Evolutionary conservation across 177 flowering plant species (phyloP).

Genomic region (Vitis hybrid): DNA sequence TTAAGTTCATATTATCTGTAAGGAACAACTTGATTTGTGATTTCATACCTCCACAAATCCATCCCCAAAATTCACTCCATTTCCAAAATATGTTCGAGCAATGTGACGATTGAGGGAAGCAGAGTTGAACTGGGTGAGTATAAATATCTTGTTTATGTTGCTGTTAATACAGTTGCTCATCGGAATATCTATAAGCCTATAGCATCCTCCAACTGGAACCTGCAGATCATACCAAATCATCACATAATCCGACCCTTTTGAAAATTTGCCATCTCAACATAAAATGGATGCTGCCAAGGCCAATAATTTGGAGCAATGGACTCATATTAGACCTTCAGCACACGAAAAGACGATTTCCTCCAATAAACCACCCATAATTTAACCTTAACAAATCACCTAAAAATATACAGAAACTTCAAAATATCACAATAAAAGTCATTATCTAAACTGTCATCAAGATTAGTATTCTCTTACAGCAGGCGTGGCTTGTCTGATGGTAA

Average conservation of each 20-base stretch:
- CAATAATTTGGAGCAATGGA: neutral
- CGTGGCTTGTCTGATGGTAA: conserved; percentile 73
- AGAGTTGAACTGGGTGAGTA: conserved; percentile 92
- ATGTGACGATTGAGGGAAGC: conserved; percentile 88
- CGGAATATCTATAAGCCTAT: conserved; percentile 91
- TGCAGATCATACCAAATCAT: conserved; percentile 23
- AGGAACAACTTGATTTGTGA: too few relatives aligned
- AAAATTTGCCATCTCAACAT: conserved; percentile 1
- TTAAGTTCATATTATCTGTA: too few relatives aligned
- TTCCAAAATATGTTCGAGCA: conserved; percentile 78
- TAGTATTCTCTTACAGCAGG: conserved; percentile 67
- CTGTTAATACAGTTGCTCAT: conserved; percentile 99
- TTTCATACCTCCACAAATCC: conserved; percentile 88
- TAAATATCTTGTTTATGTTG: conserved; percentile 84
- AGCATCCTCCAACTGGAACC: conserved; percentile 97
- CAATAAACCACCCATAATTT: neutral
- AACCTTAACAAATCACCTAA: neutral
- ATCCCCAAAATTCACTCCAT: conserved; percentile 84
- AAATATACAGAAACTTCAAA: neutral
- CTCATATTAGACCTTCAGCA: neutral
- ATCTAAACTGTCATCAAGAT: neutral
- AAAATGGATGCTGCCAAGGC: too few relatives aligned
- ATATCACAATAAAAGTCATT: neutral
- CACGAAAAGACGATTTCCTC: too few relatives aligned
- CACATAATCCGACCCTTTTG: neutral